Evolutionary conservation across 768 basidiomycete species (phyloP).

Genomic region (Suillus clintonianus): DNA sequence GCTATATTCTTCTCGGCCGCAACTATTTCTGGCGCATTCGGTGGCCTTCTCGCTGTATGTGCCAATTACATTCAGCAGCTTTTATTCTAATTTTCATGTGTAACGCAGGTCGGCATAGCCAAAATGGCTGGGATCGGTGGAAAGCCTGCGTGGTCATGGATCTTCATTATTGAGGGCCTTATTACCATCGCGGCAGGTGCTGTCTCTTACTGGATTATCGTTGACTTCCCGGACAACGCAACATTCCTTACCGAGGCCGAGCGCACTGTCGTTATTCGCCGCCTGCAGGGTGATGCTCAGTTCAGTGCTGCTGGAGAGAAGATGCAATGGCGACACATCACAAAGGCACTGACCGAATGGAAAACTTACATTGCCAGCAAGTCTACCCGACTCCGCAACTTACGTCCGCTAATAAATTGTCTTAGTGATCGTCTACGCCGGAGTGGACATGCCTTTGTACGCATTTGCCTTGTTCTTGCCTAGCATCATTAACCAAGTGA

Average conservation of each 20-base stretch:
- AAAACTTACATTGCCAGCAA: constrained; percentile 59
- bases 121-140: constrained; percentile 73
- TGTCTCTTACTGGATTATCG: constrained; percentile 73
- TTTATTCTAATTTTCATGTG: neutral
- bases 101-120: constrained; percentile 54
- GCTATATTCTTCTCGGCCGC: constrained; percentile 79
- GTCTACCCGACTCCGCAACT: constrained; percentile 2
- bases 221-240: constrained; percentile 83
- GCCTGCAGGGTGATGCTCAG: constrained; percentile 67
- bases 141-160: constrained; percentile 69
- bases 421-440: constrained; percentile 57
- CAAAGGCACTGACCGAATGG: constrained; percentile 64
- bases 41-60: constrained; percentile 68
- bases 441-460: constrained; percentile 67
- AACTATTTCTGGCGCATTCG: constrained; percentile 81
- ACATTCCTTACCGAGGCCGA: constrained; percentile 75
- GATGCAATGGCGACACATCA: constrained; percentile 58
- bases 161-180: constrained; percentile 76
- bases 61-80: neutral
- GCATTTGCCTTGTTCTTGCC: constrained; percentile 80
- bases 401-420: neutral
- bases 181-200: constrained; percentile 65
- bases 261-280: constrained; percentile 64
- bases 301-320: constrained; percentile 74
- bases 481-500: constrained; percentile 71